phyloP scores from a whole-genome alignment of 345 rosid species.

The Ailanthus altissimus region DNA sequence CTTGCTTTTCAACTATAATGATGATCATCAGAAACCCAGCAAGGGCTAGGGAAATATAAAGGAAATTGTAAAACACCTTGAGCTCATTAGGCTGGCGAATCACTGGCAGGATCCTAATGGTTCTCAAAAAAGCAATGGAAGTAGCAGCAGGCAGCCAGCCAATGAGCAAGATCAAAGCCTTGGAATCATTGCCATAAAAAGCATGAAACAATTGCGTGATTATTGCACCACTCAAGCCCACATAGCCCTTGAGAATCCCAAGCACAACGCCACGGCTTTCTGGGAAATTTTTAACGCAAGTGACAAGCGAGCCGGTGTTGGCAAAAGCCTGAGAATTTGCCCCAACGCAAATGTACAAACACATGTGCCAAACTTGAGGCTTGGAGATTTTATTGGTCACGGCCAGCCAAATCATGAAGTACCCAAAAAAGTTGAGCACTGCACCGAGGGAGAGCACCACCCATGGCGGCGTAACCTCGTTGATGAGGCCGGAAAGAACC shows the following conservation, averaged over 20 bases:
- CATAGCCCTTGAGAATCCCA: constrained; percentile 58
- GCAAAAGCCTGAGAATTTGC: constrained; percentile 68
- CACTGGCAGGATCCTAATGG: constrained; percentile 47
- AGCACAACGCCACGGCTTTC: constrained; percentile 59
- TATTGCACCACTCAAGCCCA: constrained; percentile 61
- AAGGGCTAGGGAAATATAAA: constrained; percentile 56
- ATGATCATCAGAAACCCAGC: constrained; percentile 60
- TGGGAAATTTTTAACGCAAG: constrained; percentile 68
- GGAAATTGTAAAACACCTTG: constrained; percentile 51
- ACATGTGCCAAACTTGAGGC: constrained; percentile 60
- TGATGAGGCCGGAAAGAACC: constrained; percentile 54
- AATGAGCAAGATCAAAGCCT: constrained; percentile 51
- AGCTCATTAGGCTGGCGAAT: constrained; percentile 48
- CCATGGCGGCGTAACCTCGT: constrained; percentile 72
- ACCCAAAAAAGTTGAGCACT: constrained; percentile 56
- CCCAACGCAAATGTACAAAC: constrained; percentile 60
- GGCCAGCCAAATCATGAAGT: constrained; percentile 70
- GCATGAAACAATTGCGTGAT: constrained; percentile 55
- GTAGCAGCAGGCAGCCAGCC: constrained; percentile 63
- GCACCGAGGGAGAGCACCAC: constrained; percentile 59
- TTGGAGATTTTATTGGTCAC: constrained; percentile 43
- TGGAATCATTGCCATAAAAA: constrained; percentile 39
- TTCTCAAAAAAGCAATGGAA: constrained; percentile 44
- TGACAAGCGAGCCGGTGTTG: constrained; percentile 57
- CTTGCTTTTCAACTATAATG: constrained; percentile 43